Base-by-base conservation (phyloP, 2,329 filamentous ascomycete species). In the Rugonectria rugulosa region DNA sequence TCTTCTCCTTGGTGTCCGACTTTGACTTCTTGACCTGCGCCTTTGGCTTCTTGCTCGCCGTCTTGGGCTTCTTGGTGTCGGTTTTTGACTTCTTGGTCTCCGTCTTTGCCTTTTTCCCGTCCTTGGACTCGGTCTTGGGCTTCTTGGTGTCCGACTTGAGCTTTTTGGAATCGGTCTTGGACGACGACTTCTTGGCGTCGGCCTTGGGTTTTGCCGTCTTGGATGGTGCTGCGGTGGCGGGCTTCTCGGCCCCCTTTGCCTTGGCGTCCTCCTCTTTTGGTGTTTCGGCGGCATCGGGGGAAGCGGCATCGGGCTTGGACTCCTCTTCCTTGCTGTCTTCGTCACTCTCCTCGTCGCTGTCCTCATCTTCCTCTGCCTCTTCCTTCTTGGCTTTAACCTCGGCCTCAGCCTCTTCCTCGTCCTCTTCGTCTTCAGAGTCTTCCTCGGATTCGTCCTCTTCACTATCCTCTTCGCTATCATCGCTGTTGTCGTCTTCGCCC, bases 361-460 rank as follows among this genome's bases (percentile, higher is more conserved):
- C 50, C 9, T 55, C 41, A 6, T 58, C 58, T 0, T 58, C 37
- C 3, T 63, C 59, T 12, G 57, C 48, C 4, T 59, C 49, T 0
- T 58, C 60, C 1, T 56, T 56, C 6, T 60, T 57, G 6, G 36
- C 53, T 46, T 53, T 37, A n/a, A 7, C 21, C n/a, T 19, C 61
- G 0, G 68, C 63, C 2, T 71, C 72, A 1, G 68, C 68, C 8
- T 72, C 68, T 5, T 70, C 47, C 37, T 73, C 71, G 1, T 72
- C 61, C 54, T 72, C 76, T 68, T 81, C 77, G 44, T 73, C 69
- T 19, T 61, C 12, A 54, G 77, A 14, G 1, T 68, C 66, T 1
- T 69, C 64, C 5, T 67, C 61, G 3, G 64, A 59, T 8, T 64
- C 54, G 5, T 64, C 61, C 10, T 70, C 67, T 2, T 70, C 64